Conservation (phyloP, 1,284 basidiomycete species). For the Coniferiporia sulphurascens region DNA sequence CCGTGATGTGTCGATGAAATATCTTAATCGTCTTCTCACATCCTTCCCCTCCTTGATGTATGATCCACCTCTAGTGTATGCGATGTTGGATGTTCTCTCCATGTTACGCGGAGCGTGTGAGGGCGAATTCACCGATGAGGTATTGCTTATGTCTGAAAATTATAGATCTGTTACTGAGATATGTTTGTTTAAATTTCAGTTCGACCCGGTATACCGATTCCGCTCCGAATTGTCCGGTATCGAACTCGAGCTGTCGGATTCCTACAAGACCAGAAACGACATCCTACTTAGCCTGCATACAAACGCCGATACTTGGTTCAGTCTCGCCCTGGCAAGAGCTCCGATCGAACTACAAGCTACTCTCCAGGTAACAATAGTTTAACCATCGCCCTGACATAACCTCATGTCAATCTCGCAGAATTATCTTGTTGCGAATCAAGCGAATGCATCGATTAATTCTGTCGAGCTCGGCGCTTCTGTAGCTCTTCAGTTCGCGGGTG, state of each 20-base stretch:
- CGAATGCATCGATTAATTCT: constrained; percentile 59
- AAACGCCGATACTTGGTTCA: constrained; percentile 80
- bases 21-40: constrained; percentile 82
- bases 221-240: constrained; percentile 74
- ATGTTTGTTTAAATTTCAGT: constrained; percentile 41
- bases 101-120: constrained; percentile 86
- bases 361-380: constrained; percentile 60
- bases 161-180: background rate
- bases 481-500: constrained; percentile 80
- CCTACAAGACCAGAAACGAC: constrained; percentile 82
- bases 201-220: constrained; percentile 84
- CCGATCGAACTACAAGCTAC: constrained; percentile 92
- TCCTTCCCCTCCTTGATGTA: constrained; percentile 95
- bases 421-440: constrained; percentile 75
- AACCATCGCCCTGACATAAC: background rate
- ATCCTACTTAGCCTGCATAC: constrained; percentile 74
- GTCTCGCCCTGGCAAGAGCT: constrained; percentile 78
- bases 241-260: constrained; percentile 81
- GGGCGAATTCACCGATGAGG: constrained; percentile 90
- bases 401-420: constrained; percentile 42
- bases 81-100: constrained; percentile 89
- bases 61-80: constrained; percentile 81
- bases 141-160: constrained; percentile 26
- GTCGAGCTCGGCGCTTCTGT: constrained; percentile 88
- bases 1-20: constrained; percentile 78